Evolutionary conservation across 306 rosid genomes (phyloP).

Genomic region (Fragaria iinumae): DNA sequence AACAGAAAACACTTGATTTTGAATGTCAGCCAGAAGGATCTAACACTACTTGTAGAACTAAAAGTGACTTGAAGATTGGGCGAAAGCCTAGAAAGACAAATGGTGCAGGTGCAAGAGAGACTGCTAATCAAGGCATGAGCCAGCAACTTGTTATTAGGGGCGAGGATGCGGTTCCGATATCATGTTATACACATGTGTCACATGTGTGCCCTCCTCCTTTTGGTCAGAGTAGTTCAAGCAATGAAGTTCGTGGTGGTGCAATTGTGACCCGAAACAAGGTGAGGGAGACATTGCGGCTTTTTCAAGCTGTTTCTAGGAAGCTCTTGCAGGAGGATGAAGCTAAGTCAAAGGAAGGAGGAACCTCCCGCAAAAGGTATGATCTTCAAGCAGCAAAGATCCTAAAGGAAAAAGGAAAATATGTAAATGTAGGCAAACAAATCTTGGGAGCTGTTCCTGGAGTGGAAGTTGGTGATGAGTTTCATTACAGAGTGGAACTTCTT

Average conservation of each 20-base stretch:
- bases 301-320: constrained; percentile 72
- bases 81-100: constrained; percentile 29
- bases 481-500: constrained; percentile 77
- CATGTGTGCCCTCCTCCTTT: constrained; percentile 52
- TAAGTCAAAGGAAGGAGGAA: constrained; percentile 35
- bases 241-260: constrained; percentile 33
- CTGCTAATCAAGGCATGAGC: constrained; percentile 31
- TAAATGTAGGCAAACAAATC: constrained; percentile 63
- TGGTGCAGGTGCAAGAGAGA: constrained; percentile 5
- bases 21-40: constrained; percentile 27
- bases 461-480: constrained; percentile 94
- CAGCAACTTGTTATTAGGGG: constrained; percentile 44
- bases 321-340: constrained; percentile 76
- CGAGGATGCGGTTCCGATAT: constrained; percentile 23
- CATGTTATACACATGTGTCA: constrained; percentile 29
- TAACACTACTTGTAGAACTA: constrained; percentile 39
- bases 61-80: constrained; percentile 25
- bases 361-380: constrained; percentile 52
- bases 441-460: constrained; percentile 81
- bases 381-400: constrained; percentile 50
- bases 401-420: constrained; percentile 50
- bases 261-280: constrained; percentile 56
- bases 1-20: constrained; percentile 36
- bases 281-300: constrained; percentile 70
- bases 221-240: constrained; percentile 30